These are phyloP conservation scores for Sambucus nigra DNA, from an alignment of 129 eudicot species.

Conservation along the genomic window DNA sequence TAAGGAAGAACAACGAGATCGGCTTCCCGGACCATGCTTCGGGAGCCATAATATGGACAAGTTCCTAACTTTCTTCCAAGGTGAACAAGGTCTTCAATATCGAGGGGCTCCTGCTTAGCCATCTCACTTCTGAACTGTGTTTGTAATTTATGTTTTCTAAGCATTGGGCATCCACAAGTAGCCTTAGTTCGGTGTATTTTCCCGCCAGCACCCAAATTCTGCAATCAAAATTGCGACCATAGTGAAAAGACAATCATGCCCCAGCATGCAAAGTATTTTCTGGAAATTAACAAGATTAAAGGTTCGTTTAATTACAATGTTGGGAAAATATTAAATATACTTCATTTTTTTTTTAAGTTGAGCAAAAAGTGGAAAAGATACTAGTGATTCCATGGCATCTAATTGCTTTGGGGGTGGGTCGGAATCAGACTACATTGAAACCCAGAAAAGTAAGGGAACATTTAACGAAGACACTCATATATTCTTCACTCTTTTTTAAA, in stretches of 20 bases:
- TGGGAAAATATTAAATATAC: not conserved
- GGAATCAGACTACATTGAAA: no score
- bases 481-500: no score
- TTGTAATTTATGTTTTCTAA: slow-evolving; percentile 53
- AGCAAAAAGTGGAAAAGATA: no score
- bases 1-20: slow-evolving; percentile 96
- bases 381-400: no score
- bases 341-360: no score
- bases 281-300: not conserved
- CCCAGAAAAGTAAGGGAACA: no score
- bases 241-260: slow-evolving; percentile 4
- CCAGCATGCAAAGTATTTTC: not conserved
- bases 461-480: no score
- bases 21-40: slow-evolving; percentile 77
- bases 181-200: slow-evolving; percentile 47
- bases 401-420: no score
- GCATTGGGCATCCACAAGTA: slow-evolving; percentile 86
- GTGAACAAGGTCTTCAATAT: slow-evolving; percentile 88
- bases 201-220: slow-evolving; percentile 52
- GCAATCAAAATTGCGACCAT: slow-evolving; percentile 19
- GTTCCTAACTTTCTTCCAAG: slow-evolving; percentile 62
- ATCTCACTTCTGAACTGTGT: slow-evolving; percentile 53
- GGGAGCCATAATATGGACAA: slow-evolving; percentile 93
- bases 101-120: slow-evolving; percentile 52
- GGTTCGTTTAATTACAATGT: no score